Evolutionary conservation across 805 yeast genomes (phyloP), one percentile per base, ranked within the genome.

Genomic region (Cephaloascus albidus): DNA sequence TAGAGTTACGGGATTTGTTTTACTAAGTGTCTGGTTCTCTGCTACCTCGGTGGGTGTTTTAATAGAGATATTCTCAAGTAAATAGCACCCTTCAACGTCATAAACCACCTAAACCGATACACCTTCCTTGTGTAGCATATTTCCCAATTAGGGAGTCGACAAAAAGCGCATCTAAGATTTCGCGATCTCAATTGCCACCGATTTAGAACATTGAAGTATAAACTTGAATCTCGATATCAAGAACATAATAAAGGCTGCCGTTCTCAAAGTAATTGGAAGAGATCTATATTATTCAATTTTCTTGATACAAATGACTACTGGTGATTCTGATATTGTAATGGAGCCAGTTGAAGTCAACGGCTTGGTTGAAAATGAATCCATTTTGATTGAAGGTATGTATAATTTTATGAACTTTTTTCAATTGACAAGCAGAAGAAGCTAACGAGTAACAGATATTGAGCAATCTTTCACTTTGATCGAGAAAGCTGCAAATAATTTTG

Each of bases 401-500:
- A 23, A 23, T 6, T 23, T 8, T 23, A 23, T 23, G 28, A 12
- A 23, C 28, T 23, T 23, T 23, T 23, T 23, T n/a, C n/a, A n/a
- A 23, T 23, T 23, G 12, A 34, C 36, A 14, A 10, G 16, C 36
- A 34, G n/a, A n/a, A n/a, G n/a, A n/a, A n/a, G n/a, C n/a, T n/a
- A n/a, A n/a, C n/a, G n/a, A n/a, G n/a, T n/a, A 12, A 31, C 49
- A 23, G 70, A 66, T 43, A 61, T 67, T 43, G 63, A 70, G 57
- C 49, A 59, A 54, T 40, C 60, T 35, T 72, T 76, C 47, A 61
- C 61, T 35, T 66, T 73, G 38, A 61, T 78, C 39, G 66, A 66
- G 38, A 81, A 81, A 59, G 81, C 89, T 3, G 81, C 81, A 10
- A 57, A 74, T 36, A 77, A 78, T 40, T 78, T 79, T 56, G 98